Evolutionary conservation across 192 early-diverging fungal species (phyloP).

Genomic region (Umbelopsis isabellina): DNA sequence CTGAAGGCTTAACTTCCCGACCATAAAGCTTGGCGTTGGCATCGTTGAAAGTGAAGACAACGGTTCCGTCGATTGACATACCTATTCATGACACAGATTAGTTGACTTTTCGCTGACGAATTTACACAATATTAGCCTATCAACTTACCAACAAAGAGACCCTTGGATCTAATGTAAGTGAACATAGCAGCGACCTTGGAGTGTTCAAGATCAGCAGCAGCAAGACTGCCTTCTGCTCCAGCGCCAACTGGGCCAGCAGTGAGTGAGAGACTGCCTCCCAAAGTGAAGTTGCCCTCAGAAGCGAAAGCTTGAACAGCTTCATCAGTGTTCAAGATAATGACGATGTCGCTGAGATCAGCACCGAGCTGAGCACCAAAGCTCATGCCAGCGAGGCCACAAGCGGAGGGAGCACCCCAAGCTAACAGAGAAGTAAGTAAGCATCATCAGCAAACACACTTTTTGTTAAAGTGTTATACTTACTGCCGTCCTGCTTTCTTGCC

Average conservation of each 20-base stretch:
- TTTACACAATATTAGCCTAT: not conserved
- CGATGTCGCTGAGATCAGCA: slow-evolving; percentile 87
- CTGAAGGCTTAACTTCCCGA: slow-evolving; percentile 68
- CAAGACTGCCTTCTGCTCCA: slow-evolving; percentile 48
- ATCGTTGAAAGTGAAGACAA: not conserved
- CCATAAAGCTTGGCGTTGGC: slow-evolving; percentile 84
- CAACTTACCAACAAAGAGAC: slow-evolving; percentile 84
- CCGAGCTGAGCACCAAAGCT: slow-evolving; percentile 91
- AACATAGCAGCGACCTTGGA: slow-evolving; percentile 75
- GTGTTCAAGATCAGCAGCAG: slow-evolving; percentile 35
- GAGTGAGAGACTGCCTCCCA: slow-evolving; percentile 76
- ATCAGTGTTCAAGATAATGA: slow-evolving; percentile 85
- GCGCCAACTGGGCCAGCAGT: slow-evolving; percentile 59
- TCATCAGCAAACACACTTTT: not conserved
- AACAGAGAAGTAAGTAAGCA: not conserved
- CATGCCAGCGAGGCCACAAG: slow-evolving; percentile 82
- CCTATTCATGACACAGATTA: not conserved
- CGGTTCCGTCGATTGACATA: not conserved
- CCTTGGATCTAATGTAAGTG: slow-evolving; percentile 88
- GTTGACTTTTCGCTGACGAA: not conserved
- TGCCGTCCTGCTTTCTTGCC: slow-evolving; percentile 60
- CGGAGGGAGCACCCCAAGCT: slow-evolving; percentile 84
- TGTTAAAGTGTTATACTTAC: slow-evolving; percentile 42
- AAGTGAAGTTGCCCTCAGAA: slow-evolving; percentile 83
- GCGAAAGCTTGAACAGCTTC: slow-evolving; percentile 85